Base-by-base conservation (phyloP, 305 asterid genomes). In the Caryopteris hybrid region DNA sequence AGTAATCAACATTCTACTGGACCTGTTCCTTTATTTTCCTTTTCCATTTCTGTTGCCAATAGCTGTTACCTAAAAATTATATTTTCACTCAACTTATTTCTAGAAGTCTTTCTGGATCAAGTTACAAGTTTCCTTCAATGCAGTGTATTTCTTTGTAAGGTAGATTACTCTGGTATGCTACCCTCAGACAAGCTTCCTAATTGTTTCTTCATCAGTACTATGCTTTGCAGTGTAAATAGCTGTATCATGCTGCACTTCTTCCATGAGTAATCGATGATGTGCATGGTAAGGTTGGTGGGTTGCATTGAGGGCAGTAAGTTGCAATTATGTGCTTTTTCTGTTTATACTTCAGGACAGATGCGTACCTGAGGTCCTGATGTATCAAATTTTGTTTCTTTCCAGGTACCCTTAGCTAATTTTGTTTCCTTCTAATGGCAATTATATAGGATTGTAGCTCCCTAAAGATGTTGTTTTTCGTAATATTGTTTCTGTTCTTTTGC, bases 61-160 rank as follows among this genome's bases (percentile, higher is more conserved):
- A 20, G 39, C 45, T 45, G 59, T 53, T 53, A 21, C 70, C 76
- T 14, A 48, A 36, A 50, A 43, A 55, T 54, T 60, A 12, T 25
- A 45, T 38, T 39, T 18, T 66, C 65, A 52, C 16, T 21, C 13
- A n/a, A 42, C 55, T 58, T n/a, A 50, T 42, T 59, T 31, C 41
- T 18, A 36, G 61, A 43, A 31, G 53, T 55, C 34, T 23, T 5
- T 46, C 21, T 23, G 31, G 16, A 12, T 33, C 6, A 12, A 14
- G 27, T 33, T 43, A 16, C 33, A 16, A 11, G 39, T 41, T 25
- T 18, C 48, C 59, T 56, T 25, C 4, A 22, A 23, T 68, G 64
- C 47, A 13, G 48, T 11, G 6, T 36, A 23, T 18, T 8, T 7
- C 6, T 6, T 27, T 14, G 45, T 16, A 1, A 14, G 16, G 54